These are phyloP conservation scores for Colletotrichum scovillei DNA, from an alignment of 2,329 filamentous ascomycete species.

Conservation along the genomic window DNA sequence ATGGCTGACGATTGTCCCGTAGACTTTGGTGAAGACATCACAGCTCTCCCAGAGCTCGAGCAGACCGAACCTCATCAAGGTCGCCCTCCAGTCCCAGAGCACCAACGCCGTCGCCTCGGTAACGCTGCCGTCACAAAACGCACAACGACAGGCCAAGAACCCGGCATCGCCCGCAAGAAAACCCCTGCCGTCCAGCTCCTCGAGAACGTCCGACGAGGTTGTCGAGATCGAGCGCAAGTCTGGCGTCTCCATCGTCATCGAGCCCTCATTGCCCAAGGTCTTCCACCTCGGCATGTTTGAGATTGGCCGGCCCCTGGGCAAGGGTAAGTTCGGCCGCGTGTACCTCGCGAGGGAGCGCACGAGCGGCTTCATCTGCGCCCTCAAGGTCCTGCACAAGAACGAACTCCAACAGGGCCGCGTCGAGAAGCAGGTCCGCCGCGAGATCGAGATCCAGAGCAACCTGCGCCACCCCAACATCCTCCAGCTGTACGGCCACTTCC, in stretches of 20 bases:
- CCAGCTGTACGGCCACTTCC: conserved; percentile 87
- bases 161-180: conserved; percentile 65
- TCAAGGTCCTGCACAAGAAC: conserved; percentile 88
- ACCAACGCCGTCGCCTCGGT: conserved; percentile 73
- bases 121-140: conserved; percentile 74
- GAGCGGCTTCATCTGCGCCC: conserved; percentile 84
- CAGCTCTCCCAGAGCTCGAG: conserved; percentile 65
- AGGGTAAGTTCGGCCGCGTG: conserved; percentile 88
- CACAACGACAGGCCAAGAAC: conserved; percentile 62
- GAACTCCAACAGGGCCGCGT: conserved; percentile 82
- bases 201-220: conserved; percentile 60
- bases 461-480: conserved; percentile 88
- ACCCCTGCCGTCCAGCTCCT: conserved; percentile 54
- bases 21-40: conserved; percentile 48
- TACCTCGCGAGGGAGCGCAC: conserved; percentile 85
- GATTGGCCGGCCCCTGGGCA: conserved; percentile 86
- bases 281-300: conserved; percentile 96
- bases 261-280: conserved; percentile 68
- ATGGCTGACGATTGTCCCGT: conserved; percentile 49
- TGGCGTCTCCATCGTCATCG: conserved; percentile 61
- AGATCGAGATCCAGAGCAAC: conserved; percentile 92
- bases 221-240: conserved; percentile 62
- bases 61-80: conserved; percentile 86
- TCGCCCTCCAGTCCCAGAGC: conserved; percentile 83
- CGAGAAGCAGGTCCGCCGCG: conserved; percentile 87